Evolutionary conservation across 441 rosid species (phyloP), one percentile per base, ranked within the genome.

Genomic region (Macaranga tanarius): DNA sequence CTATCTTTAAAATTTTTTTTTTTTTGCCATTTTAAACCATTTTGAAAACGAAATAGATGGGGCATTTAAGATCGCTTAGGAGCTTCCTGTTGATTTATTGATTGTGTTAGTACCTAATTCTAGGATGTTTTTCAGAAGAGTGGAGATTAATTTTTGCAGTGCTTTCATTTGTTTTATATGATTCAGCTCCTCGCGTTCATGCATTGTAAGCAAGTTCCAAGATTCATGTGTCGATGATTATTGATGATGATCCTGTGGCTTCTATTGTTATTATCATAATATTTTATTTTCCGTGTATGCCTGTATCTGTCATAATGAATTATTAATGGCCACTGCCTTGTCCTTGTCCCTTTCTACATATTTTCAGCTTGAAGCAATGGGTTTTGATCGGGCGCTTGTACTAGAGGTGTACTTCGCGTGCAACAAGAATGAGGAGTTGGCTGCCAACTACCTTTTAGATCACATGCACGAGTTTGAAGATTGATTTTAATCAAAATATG

Each of bases 401-500:
- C 75, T 93, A 72, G 97, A 93, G 75, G 98, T 91, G 65, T 93
- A 84, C 82, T 93, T 93, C 73, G 98, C 98, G 16, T 93, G 98
- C 88, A 91, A 93, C 87, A 93, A 93, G 89, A 87, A 93, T 59
- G 97, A 93, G 76, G 98, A 93, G 79, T 81, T 93, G 78, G 98
- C 98, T 12, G 98, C 98, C 62, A 93, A 93, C 83, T 93, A 93
- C 84, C 97, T 93, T 69, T 77, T 93, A 59, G 97, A 93, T 79
- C 98, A 91, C 82, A 91, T 88, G 82, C 86, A 92, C n/a, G 97
- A 93, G 72, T 87, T 88, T 10, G 91, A 92, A 86, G 96, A 90
- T 57, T 88, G 79, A 85, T 71, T 54, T 5, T 54, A 22, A 70
- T 28, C 42, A 62, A 55, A 23, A 23, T 78, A 69, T 40, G n/a